phyloP scores from a whole-genome alignment of 129 eudicot species.

The Lactuca saligna region DNA sequence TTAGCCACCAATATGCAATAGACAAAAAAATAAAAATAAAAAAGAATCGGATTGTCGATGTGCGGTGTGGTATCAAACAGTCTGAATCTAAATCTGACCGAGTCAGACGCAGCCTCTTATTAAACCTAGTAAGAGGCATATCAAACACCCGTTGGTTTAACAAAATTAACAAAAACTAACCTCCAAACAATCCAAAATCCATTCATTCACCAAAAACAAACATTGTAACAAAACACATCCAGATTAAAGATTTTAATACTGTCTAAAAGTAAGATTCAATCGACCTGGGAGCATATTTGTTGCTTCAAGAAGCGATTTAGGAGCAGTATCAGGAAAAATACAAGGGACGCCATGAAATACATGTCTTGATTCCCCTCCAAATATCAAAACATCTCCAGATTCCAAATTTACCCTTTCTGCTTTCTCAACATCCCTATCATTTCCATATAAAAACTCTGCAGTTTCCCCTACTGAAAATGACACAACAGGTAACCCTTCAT shows the following conservation, averaged over 20 bases:
- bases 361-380: constrained; percentile 81
- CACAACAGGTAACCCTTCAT: constrained; percentile 64
- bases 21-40: no score
- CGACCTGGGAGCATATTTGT: constrained; percentile 64
- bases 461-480: constrained; percentile 82
- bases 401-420: constrained; percentile 57
- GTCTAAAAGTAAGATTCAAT: constrained; percentile 75
- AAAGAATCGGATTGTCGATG: no score
- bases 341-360: constrained; percentile 73
- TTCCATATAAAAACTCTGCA: constrained; percentile 77
- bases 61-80: no score
- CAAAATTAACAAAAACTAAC: no score
- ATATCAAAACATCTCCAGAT: constrained; percentile 91
- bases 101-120: no score
- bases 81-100: no score
- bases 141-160: no score
- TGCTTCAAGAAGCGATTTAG: constrained; percentile 44
- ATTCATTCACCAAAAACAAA: background rate
- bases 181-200: background rate
- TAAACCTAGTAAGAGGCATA: no score
- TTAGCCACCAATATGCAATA: no score
- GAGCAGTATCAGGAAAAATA: constrained; percentile 51
- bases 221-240: background rate
- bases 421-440: constrained; percentile 42
- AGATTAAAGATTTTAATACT: constrained; percentile 26